phyloP scores from a whole-genome alignment of 73 alveolate species.

The Stentor roeselii region DNA sequence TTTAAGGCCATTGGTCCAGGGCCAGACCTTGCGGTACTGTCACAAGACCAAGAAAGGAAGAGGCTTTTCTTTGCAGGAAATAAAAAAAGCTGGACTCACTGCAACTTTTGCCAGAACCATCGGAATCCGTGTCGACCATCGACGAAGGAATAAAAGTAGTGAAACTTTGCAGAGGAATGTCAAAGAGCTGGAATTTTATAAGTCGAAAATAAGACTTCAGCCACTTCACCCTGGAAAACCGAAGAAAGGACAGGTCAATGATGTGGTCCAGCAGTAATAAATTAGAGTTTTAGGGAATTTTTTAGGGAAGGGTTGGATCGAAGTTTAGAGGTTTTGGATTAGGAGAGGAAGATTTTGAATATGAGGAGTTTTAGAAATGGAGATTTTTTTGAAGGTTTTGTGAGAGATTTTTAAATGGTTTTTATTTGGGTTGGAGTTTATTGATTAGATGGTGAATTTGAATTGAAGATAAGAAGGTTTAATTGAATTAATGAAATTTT shows the following conservation, averaged over 20 bases:
- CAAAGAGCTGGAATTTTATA: constrained; percentile 87
- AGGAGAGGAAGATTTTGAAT: no score
- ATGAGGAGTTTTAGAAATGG: no score
- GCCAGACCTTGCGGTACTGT: constrained; percentile 70
- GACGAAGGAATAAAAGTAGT: constrained; percentile 85
- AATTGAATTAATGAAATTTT: no score
- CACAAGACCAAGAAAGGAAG: constrained; percentile 86
- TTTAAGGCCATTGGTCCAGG: constrained; percentile 77
- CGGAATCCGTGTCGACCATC: constrained; percentile 97
- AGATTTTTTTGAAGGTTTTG: no score
- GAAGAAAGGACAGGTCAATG: constrained; percentile 83
- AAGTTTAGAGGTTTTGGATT: no score
- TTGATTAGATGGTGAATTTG: no score
- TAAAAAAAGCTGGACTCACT: constrained; percentile 85
- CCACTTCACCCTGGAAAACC: constrained; percentile 87
- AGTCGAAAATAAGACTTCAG: constrained; percentile 84
- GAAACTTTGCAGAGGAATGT: constrained; percentile 83
- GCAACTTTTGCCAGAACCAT: constrained; percentile 89
- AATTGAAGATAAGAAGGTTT: no score
- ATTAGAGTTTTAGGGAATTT: no score
- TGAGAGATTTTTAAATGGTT: no score
- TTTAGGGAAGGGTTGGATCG: no score
- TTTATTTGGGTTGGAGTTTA: no score
- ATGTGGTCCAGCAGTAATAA: no score
- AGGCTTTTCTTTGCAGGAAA: constrained; percentile 91